phyloP scores from a whole-genome alignment of 768 basidiomycete genomes.

The Peribolospora baueri region DNA sequence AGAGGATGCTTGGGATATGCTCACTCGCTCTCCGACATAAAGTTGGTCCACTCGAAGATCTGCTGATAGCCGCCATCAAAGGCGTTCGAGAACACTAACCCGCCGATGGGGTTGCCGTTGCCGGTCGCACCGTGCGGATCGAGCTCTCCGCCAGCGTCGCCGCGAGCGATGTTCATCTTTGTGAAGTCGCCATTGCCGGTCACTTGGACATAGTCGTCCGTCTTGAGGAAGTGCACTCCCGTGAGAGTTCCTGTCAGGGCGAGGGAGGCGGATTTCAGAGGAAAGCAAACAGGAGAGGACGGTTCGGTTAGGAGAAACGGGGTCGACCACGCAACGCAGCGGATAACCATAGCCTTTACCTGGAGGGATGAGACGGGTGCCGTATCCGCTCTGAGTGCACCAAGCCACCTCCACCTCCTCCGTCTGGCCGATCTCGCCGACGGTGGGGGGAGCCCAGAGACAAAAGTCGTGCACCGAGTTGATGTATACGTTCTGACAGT shows the following conservation, averaged over 20 bases:
- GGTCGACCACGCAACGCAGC: too few species aligned
- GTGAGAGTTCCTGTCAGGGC: slow-evolving; percentile 22
- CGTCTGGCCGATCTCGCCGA: slow-evolving; percentile 18
- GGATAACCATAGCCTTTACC: slow-evolving; percentile 4
- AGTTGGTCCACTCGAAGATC: slow-evolving; percentile 14
- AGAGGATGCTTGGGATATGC: neutral
- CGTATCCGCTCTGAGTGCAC: slow-evolving; percentile 16
- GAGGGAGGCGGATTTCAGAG: neutral
- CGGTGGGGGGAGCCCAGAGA: slow-evolving; percentile 13
- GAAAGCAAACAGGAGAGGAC: too few species aligned
- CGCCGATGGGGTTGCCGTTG: slow-evolving; percentile 22
- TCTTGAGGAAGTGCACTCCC: slow-evolving; percentile 43
- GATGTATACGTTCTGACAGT: slow-evolving; percentile 28
- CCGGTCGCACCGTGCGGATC: slow-evolving; percentile 26
- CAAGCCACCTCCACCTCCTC: slow-evolving; percentile 22
- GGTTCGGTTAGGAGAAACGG: too few species aligned
- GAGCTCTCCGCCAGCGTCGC: slow-evolving; percentile 25
- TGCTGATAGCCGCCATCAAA: slow-evolving; percentile 21
- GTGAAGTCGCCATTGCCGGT: slow-evolving; percentile 29
- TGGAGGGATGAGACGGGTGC: slow-evolving; percentile 13
- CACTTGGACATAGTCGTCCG: slow-evolving; percentile 40
- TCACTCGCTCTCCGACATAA: neutral
- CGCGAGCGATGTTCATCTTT: slow-evolving; percentile 21
- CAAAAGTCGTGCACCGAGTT: slow-evolving; percentile 19
- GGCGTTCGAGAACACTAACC: slow-evolving; percentile 23